These are phyloP conservation scores for Russula virescens DNA, from an alignment of 768 basidiomycete genomes.

Conservation along the genomic window DNA sequence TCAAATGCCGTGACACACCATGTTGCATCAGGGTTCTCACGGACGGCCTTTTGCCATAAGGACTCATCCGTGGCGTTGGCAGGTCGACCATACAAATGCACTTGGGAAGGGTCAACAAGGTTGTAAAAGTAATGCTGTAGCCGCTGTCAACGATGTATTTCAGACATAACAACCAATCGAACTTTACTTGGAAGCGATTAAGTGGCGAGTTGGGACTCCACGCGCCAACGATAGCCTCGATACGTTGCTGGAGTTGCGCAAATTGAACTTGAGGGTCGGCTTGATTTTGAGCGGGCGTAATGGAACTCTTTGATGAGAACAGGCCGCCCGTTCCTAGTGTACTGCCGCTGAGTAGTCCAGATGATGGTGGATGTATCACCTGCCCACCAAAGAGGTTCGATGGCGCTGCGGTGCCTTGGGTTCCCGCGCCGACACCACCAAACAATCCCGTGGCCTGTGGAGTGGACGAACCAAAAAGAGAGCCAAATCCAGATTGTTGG, in stretches of 20 bases:
- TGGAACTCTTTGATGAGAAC: slow-evolving; percentile 30
- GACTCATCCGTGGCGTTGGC: slow-evolving; percentile 63
- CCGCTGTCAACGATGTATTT: background rate
- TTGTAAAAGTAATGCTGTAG: slow-evolving; percentile 79
- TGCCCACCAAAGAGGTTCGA: slow-evolving; percentile 10
- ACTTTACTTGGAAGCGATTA: slow-evolving; percentile 74
- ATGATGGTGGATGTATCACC: slow-evolving; percentile 17
- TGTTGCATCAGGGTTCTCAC: slow-evolving; percentile 77
- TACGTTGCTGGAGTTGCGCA: slow-evolving; percentile 45
- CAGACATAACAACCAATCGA: background rate
- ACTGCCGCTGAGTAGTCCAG: slow-evolving; percentile 25
- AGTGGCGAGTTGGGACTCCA: slow-evolving; percentile 66
- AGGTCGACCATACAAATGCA: slow-evolving; percentile 64
- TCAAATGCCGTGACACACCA: slow-evolving; percentile 43
- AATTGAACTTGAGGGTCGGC: slow-evolving; percentile 61
- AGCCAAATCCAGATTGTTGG: slow-evolving; percentile 3
- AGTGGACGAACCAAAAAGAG: slow-evolving; percentile 11
- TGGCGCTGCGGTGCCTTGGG: background rate
- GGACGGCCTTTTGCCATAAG: slow-evolving; percentile 71
- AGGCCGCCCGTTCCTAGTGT: slow-evolving; percentile 20
- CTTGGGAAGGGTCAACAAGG: slow-evolving; percentile 63
- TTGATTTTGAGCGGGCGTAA: slow-evolving; percentile 39
- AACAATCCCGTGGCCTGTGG: background rate
- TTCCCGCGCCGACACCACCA: background rate
- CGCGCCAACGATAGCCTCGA: slow-evolving; percentile 58